A percentile compares a stretch with the other conserved stretches of the same genome.
phyloP scores from a whole-genome alignment of 2,329 filamentous ascomycete genomes.

The Magnaporthiopsis poae region DNA sequence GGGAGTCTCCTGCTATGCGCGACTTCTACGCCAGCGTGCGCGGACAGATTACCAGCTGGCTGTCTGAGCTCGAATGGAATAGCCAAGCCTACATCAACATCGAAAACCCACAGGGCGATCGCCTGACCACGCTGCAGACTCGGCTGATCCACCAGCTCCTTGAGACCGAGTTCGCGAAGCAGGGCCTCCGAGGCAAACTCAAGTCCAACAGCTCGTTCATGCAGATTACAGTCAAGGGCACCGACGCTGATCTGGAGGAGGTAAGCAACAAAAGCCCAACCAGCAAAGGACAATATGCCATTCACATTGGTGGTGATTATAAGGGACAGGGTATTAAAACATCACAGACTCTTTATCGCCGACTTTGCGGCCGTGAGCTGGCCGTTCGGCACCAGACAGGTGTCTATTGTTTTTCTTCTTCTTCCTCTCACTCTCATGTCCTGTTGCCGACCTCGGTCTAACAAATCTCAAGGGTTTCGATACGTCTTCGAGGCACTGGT shows the following conservation, averaged over 20 bases:
- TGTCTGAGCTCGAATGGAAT: not conserved
- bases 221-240: conserved; percentile 12
- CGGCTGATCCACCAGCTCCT: conserved; percentile 20
- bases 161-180: conserved; percentile 13
- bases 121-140: conserved; percentile 19
- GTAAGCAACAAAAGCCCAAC: not conserved
- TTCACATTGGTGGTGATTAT: not conserved
- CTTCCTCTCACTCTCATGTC: not conserved
- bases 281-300: not conserved
- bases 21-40: conserved; percentile 12
- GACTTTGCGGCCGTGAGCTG: not conserved
- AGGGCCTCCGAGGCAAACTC: conserved; percentile 11
- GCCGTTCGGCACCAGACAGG: conserved; percentile 15
- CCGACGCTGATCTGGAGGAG: conserved; percentile 7
- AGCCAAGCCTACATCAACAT: conserved; percentile 13
- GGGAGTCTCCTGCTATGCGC: conserved; percentile 8
- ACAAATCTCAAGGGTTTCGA: conserved; percentile 13
- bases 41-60: conserved; percentile 10
- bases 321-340: not conserved
- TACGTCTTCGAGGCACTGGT: conserved; percentile 25
- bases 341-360: not conserved
- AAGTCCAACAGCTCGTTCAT: conserved; percentile 10
- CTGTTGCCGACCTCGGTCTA: not conserved
- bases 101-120: conserved; percentile 15
- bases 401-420: conserved; percentile 1